A percentile compares a stretch with the other conserved stretches of the same genome.
Conservation (phyloP, 2,329 filamentous ascomycete species). For the Calonectria crousiana region DNA sequence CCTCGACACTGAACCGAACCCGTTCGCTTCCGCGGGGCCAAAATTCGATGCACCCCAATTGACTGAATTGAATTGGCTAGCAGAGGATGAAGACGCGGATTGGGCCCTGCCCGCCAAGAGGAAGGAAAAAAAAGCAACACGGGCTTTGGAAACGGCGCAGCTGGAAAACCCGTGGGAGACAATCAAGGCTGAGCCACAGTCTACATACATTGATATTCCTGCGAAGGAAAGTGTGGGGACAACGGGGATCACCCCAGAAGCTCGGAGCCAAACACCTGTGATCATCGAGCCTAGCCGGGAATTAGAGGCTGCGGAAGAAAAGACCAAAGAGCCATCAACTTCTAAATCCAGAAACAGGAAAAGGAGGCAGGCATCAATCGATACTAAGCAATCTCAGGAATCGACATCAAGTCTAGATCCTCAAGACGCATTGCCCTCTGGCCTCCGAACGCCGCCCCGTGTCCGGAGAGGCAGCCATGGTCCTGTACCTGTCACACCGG, state of each 20-base stretch:
- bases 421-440: not conserved
- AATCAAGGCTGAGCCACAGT: not conserved
- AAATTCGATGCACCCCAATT: not conserved
- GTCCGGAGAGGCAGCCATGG: not conserved
- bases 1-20: not conserved
- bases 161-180: not conserved
- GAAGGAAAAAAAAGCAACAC: not conserved
- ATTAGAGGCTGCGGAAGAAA: not conserved
- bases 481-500: constrained; percentile 12
- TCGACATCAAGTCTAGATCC: constrained; percentile 17
- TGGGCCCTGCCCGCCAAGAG: not conserved
- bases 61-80: not conserved
- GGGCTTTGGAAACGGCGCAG: not conserved
- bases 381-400: constrained; percentile 11
- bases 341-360: constrained; percentile 49
- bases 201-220: not conserved
- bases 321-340: constrained; percentile 18
- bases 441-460: constrained; percentile 6
- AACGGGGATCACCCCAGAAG: not conserved
- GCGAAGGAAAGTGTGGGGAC: not conserved
- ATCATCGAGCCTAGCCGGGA: not conserved
- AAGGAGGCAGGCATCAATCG: constrained; percentile 38
- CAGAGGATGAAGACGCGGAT: not conserved
- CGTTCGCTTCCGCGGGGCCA: not conserved
- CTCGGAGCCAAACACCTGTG: not conserved